Evolutionary conservation across 1,284 basidiomycete species (phyloP).

Genomic region (Moniliella sp.): DNA sequence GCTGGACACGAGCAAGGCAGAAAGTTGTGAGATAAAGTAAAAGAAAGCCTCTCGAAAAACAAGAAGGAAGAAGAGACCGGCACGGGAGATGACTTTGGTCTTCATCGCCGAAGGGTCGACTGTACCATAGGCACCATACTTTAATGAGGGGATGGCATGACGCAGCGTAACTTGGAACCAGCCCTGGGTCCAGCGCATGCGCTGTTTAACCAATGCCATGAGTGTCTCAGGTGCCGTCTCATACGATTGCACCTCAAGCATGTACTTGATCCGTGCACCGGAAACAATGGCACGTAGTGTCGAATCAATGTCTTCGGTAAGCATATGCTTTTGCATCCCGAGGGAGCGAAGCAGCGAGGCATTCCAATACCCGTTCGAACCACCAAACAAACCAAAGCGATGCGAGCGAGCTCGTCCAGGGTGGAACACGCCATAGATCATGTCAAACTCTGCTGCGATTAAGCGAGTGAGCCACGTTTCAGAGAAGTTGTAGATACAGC

Average conservation of each 20-base stretch:
- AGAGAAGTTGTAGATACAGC: constrained; percentile 3
- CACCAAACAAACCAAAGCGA: constrained; percentile 12
- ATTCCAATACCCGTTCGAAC: constrained; percentile 26
- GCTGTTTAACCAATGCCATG: constrained; percentile 14
- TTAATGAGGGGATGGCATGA: constrained; percentile 11
- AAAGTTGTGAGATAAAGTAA: constrained; percentile 10
- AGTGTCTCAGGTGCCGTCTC: constrained; percentile 19
- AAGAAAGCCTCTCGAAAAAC: constrained; percentile 18
- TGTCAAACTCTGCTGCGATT: constrained; percentile 3
- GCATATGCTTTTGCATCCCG: constrained; percentile 20
- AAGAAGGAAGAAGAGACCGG: constrained; percentile 19
- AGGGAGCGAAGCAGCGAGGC: constrained; percentile 14
- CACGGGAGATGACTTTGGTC: constrained; percentile 9
- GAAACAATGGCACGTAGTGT: constrained; percentile 22
- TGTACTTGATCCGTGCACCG: constrained; percentile 21
- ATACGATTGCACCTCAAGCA: constrained; percentile 17
- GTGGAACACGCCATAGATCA: constrained; percentile 3
- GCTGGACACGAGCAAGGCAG: constrained; percentile 9
- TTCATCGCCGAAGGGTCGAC: no score
- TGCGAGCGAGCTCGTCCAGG: neutral
- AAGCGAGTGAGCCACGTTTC: constrained; percentile 1
- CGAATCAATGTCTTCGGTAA: constrained; percentile 26
- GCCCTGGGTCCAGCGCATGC: constrained; percentile 22
- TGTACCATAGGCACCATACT: constrained; percentile 15
- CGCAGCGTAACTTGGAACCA: constrained; percentile 25